Conservation (phyloP, 176 grass and related monocot genomes). For the Pontederia crassipes region DNA sequence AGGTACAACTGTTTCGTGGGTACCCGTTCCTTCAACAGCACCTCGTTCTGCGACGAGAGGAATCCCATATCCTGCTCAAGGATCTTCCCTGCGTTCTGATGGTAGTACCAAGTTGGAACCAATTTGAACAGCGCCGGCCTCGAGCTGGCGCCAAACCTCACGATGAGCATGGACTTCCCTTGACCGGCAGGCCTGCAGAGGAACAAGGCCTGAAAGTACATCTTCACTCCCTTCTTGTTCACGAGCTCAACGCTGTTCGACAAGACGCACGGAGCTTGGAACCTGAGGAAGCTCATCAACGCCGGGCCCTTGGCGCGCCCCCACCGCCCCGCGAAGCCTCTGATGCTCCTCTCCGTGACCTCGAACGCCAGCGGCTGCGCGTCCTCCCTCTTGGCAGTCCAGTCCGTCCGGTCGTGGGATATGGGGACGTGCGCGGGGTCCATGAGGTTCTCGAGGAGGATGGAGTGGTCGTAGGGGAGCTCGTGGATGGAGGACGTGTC, state of each 20-base stretch:
- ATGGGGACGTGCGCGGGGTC: slow-evolving; percentile 92
- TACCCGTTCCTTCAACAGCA: slow-evolving; percentile 63
- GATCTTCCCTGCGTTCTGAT: slow-evolving; percentile 76
- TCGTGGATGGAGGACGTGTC: slow-evolving; percentile 79
- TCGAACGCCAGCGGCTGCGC: slow-evolving; percentile 76
- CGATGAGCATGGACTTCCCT: slow-evolving; percentile 76
- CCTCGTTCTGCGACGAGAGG: slow-evolving; percentile 92
- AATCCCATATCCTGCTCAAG: slow-evolving; percentile 99
- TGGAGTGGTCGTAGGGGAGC: slow-evolving; percentile 96
- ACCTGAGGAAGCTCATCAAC: slow-evolving; percentile 48
- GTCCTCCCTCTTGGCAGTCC: slow-evolving; percentile 75
- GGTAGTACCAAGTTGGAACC: slow-evolving; percentile 52
- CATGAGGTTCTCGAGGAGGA: slow-evolving; percentile 96
- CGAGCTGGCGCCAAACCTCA: slow-evolving; percentile 45
- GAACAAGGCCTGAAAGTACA: slow-evolving; percentile 68
- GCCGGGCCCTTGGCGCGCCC: slow-evolving; percentile 22
- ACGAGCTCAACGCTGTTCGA: slow-evolving; percentile 51
- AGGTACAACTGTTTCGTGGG: slow-evolving; percentile 83
- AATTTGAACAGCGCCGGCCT: slow-evolving; percentile 24
- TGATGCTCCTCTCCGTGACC: slow-evolving; percentile 44
- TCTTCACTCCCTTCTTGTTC: slow-evolving; percentile 42
- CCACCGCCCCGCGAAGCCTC: slow-evolving; percentile 75
- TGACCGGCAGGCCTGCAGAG: slow-evolving; percentile 70
- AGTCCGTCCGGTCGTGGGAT: slow-evolving; percentile 96
- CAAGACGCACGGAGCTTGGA: slow-evolving; percentile 68